Evolutionary conservation across 2,329 filamentous ascomycete genomes (phyloP), one percentile per base, ranked within the genome.

Genomic region (Botrytis squamosa): DNA sequence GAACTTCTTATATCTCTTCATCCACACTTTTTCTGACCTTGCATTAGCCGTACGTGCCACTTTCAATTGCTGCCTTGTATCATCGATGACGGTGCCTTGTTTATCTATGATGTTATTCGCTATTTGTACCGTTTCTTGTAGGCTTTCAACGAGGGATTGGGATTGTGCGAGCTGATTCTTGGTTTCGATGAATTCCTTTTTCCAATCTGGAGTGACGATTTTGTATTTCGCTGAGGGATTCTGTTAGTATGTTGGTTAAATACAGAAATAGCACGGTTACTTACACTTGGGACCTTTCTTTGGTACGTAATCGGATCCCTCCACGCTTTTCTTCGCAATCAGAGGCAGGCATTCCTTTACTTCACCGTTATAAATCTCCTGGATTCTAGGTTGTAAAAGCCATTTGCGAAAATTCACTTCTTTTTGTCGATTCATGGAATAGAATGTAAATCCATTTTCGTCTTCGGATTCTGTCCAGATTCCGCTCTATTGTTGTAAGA

Each of bases 261-360:
- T 36, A 12, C 4, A 40, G 3, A 20, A 22, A 18, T 14, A 29
- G 46, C 29, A 10, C 10, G 29, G 3, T 40, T 14, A 29, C 46
- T 29, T 55, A 68, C 65, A 68, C 18, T 52, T 68, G 38, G 25
- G 4, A 14, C 46, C 25, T 29, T 55, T 29, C 5, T 29, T 55
- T 22, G 65, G 16, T 68, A 55, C 18, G 25, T 29, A 29, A 29
- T 68, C 65, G 4, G 65, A 68, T 29, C 65, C 65, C n/a, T 68
- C 65, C 8, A 55, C 20, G 36, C 46, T 68, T 0, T 38, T 18
- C 8, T 68, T 68, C 5, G 16, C 9, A 18, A 68, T 68, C 5
- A 29, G 16, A 55, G 16, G 65, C n/a, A 55, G 46, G 1, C 18
- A 10, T 22, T 55, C 22, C 36, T 42, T 40, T 25, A 68, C 65